Base-by-base conservation (phyloP, 2,329 filamentous ascomycete species). In the Monascus ruber region DNA sequence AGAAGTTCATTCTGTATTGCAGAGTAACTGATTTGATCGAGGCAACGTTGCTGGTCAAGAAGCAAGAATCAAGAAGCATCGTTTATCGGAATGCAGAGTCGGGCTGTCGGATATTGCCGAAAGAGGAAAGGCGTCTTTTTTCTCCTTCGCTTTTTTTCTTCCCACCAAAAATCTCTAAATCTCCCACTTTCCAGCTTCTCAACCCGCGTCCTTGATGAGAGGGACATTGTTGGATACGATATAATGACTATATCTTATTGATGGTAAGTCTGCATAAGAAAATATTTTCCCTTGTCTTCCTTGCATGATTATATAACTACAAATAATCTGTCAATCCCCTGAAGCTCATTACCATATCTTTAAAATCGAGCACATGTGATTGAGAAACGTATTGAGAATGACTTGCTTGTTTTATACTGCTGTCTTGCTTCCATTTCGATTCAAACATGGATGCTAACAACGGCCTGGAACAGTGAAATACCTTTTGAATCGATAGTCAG, bases 281-380 rank as follows among this genome's bases (percentile, higher is more conserved):
- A 2, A 17, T 17, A 17, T 17, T 3, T 17, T 17, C 17, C 37
- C 25, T 34, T 5, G 26, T 35, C 31, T 7, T 31, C 24, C 52
- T 62, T 55, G 62, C 59, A 83, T 83, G 80, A 83, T 79, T 77
- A 77, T 66, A 71, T 58, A 66, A 66, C 68, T 68, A 64, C 63
- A 64, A 69, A 29, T 10, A 77, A 84, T 85, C 81, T 85, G 81
- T 85, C 81, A 85, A 85, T 85, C 81, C 78, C 72, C 81, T 83
- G 80, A 85, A 68, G 67, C 67, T 66, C 60, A 50, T 42, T 53
- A 52, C 52, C 26, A 51, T 50, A 60, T 59, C 53, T 62, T 53
- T 57, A 46, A 39, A 41, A 52, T 37, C 44, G 59, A 60, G 59
- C 55, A 59, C 45, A 49, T 46, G 55, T 61, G 58, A 63, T 50